Base-by-base conservation (phyloP, 371 early-diverging fungal genomes). In the Mucor sp. region DNA sequence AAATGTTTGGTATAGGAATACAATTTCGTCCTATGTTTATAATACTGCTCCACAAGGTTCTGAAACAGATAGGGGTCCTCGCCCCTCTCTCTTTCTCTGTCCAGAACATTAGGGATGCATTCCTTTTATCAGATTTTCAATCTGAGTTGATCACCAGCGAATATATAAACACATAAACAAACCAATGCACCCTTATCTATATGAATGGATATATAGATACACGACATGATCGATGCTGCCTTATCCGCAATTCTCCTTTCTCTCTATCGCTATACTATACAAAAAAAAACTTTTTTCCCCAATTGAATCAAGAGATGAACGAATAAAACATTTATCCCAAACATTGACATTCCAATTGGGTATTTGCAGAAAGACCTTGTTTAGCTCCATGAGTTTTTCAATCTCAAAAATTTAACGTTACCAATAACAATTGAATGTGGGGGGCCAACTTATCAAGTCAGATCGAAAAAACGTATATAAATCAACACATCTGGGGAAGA, bases 341-440 rank as follows among this genome's bases (percentile, higher is more conserved):
- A 47, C 47, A 47, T 47, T 21, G n/a, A 21, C 53, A 53, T 5
- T 53, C 14, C 53, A 53, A 53, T 53, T 53, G 53, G 53, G 53
- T 53, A 53, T 53, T 53, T 15, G 23, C 53, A 53, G 27, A 25
- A 41, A 41, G 41, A 17, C 41, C 53, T 53, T 53, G 53, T 53
- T 53, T 53, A 53, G 53, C 1, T 53, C 53, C n/a, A 53, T 19
- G 17, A 19, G n/a, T n/a, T n/a, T 53, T 53, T 53, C 53, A 53
- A 27, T 23, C 53, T 53, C 53, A 48, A 53, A 53, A 53, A 53
- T 25, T 53, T 27, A 53, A 53, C 53, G 12, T 53, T 53, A 53
- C 53, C 53, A 53, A 53, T 53, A 27, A 53, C 53, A 53, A 25
- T 53, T 53, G 53, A 53, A 53, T 53, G 53, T 53, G 53, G 53